Conservation (phyloP, 148 eudicot species). For the Camellia japonica region DNA sequence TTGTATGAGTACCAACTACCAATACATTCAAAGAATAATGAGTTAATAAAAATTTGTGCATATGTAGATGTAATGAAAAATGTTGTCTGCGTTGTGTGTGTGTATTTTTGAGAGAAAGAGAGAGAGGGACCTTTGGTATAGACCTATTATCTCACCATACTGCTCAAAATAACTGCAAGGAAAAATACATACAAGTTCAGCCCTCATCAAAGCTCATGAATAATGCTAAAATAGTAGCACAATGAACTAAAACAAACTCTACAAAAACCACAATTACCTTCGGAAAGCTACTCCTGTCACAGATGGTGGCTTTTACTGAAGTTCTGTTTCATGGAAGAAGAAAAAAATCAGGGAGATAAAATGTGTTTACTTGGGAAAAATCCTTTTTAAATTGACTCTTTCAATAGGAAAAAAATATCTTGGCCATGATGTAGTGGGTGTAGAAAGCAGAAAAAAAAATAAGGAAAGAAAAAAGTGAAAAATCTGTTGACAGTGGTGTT, state of each 20-base stretch:
- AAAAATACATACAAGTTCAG: background rate
- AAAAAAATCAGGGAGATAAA: no score
- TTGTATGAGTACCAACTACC: background rate
- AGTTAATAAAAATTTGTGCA: background rate
- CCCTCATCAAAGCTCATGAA: background rate
- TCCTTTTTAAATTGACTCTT: no score
- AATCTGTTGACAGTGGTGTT: no score
- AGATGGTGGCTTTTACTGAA: constrained; percentile 39
- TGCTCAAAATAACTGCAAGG: constrained; percentile 86
- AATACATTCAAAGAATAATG: background rate
- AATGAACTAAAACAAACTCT: background rate
- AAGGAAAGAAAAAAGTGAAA: no score
- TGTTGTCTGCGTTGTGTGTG: constrained; percentile 24
- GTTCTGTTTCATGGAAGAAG: no score
- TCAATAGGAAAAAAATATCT: no score
- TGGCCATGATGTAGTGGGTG: no score
- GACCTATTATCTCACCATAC: constrained; percentile 86
- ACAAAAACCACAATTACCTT: constrained; percentile 42
- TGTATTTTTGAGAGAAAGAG: background rate
- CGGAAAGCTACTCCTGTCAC: constrained; percentile 72
- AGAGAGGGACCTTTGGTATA: constrained; percentile 66
- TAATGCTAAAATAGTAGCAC: background rate
- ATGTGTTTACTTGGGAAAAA: no score
- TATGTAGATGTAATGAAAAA: background rate
- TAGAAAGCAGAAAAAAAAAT: no score